A percentile compares a stretch with the other conserved stretches of the same genome.
phyloP scores from a whole-genome alignment of 768 basidiomycete genomes.

The Pholiota microspora region DNA sequence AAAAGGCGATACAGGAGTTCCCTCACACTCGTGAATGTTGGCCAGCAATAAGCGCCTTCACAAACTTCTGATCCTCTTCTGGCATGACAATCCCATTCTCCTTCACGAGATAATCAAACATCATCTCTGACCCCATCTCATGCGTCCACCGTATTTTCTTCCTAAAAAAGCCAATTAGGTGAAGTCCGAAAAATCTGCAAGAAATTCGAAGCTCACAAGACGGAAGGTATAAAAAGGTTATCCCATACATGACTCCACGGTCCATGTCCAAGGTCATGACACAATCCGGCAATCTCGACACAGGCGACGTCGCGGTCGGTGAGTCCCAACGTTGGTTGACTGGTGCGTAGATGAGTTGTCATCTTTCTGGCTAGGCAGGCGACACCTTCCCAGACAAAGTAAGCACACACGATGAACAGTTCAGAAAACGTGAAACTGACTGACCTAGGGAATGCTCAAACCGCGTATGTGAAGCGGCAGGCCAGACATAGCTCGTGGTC shows the following conservation, averaged over 20 bases:
- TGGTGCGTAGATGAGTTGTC: conserved; percentile 50
- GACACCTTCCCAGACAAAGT: conserved; percentile 48
- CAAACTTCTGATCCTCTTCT: conserved; percentile 48
- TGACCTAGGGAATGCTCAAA: conserved; percentile 85
- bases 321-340: conserved; percentile 63
- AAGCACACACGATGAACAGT: conserved; percentile 24
- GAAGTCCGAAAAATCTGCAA: conserved; percentile 10
- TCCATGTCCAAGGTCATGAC: conserved; percentile 85
- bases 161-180: not conserved
- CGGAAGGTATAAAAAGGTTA: conserved; percentile 62
- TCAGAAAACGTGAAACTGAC: conserved; percentile 73
- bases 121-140: conserved; percentile 77
- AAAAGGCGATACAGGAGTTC: no score
- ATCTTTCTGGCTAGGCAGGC: conserved; percentile 70
- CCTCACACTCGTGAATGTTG: conserved; percentile 47
- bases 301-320: conserved; percentile 72
- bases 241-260: conserved; percentile 91
- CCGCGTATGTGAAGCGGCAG: conserved; percentile 74
- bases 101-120: conserved; percentile 68
- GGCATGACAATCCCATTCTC: conserved; percentile 52
- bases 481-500: conserved; percentile 72
- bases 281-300: conserved; percentile 77
- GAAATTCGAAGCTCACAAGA: conserved; percentile 41
- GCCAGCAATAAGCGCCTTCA: conserved; percentile 80
- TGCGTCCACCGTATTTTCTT: conserved; percentile 53